Conservation (phyloP, 192 early-diverging fungal species). For the Powellomyces hirtus region DNA sequence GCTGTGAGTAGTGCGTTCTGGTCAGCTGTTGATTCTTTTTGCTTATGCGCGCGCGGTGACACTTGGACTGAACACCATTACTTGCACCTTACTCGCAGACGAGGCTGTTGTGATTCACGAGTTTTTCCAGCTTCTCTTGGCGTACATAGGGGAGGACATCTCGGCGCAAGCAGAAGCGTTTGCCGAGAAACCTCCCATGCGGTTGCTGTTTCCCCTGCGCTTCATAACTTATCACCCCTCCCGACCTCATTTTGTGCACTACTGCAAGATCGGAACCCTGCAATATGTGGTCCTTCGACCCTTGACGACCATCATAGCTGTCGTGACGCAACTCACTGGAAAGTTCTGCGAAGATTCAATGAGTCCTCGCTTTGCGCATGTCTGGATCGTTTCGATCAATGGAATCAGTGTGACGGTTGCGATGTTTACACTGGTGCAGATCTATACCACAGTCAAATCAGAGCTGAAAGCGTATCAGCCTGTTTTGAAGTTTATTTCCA, state of each 20-base stretch:
- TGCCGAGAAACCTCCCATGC: neutral
- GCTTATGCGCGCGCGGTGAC: too few species aligned
- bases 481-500: conserved; percentile 11
- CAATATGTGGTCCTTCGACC: conserved; percentile 73
- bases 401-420: conserved; percentile 62
- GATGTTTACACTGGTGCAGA: conserved; percentile 66
- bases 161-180: conserved; percentile 7
- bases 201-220: conserved; percentile 46
- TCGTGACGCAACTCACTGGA: conserved; percentile 51
- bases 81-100: neutral
- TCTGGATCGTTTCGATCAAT: conserved; percentile 66
- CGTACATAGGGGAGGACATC: conserved; percentile 7
- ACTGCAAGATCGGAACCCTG: conserved; percentile 61
- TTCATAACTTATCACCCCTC: conserved; percentile 62
- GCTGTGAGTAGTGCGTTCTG: too few species aligned
- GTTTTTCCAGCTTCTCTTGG: conserved; percentile 14
- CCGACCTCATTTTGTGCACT: conserved; percentile 50
- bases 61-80: neutral
- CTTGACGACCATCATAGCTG: conserved; percentile 56
- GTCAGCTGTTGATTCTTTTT: too few species aligned
- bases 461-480: conserved; percentile 14
- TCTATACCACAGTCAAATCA: conserved; percentile 61
- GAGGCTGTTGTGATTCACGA: conserved; percentile 13
- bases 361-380: conserved; percentile 61
- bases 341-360: conserved; percentile 61